A percentile compares a stretch with the other conserved stretches of the same genome.
These are phyloP conservation scores for Russula ochroleuca DNA, from an alignment of 768 basidiomycete genomes.

Conservation along the genomic window DNA sequence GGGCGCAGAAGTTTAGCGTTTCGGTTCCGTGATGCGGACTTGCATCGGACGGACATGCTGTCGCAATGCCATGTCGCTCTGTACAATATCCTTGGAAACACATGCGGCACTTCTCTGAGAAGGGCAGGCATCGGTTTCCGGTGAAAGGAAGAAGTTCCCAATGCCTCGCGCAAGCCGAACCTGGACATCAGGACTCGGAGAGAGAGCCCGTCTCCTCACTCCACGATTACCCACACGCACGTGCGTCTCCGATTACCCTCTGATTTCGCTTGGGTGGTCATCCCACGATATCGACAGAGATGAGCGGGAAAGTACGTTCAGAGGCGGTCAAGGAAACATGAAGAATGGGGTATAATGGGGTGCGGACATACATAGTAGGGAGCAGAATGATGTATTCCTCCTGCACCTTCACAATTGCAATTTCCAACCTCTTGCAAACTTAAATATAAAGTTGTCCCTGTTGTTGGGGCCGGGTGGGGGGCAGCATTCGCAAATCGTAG, in stretches of 20 bases:
- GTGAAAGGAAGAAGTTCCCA: conserved; percentile 1
- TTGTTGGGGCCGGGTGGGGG: too few species aligned
- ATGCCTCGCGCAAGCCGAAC: neutral
- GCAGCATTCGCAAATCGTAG: too few species aligned
- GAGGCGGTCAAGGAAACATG: too few species aligned
- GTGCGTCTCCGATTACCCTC: neutral
- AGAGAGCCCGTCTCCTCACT: neutral
- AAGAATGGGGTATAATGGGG: too few species aligned
- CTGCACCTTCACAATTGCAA: too few species aligned
- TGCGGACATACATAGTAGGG: too few species aligned
- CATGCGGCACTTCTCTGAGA: conserved; percentile 1
- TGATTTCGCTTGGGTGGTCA: too few species aligned
- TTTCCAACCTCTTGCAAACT: too few species aligned
- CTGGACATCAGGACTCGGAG: neutral
- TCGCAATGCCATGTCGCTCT: conserved; percentile 3
- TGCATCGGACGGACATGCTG: conserved; percentile 3
- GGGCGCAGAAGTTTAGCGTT: neutral
- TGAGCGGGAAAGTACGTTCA: too few species aligned
- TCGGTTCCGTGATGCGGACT: conserved; percentile 7
- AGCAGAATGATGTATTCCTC: too few species aligned
- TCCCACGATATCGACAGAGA: too few species aligned
- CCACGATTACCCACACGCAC: neutral
- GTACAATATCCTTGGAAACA: conserved; percentile 9
- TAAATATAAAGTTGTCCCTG: too few species aligned
- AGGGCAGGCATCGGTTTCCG: neutral